Evolutionary conservation across 441 rosid genomes (phyloP), one percentile per base, ranked within the genome.

Genomic region (Populus hybrid): DNA sequence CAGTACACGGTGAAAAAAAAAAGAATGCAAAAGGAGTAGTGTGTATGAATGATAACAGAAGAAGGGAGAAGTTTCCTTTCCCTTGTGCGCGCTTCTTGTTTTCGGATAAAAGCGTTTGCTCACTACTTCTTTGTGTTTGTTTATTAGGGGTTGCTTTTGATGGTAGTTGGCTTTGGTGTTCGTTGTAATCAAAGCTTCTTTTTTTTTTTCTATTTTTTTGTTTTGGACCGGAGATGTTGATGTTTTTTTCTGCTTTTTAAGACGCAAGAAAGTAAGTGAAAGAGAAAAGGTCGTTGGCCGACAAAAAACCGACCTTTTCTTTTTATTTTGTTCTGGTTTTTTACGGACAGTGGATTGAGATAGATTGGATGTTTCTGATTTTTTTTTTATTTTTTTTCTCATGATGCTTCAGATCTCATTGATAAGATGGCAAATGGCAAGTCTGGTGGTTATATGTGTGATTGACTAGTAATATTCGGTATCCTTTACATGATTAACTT

Each of bases 211-310:
- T 21, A 4, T 9, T 53, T 18, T 9, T 3, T 21, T 3, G 11
- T 61, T 61, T 1, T 19, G 7, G 28, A 3, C 9, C 61, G 24
- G 76, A 28, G 42, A 72, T 18, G 19, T 30, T 36, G 40, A 68
- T 61, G 64, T 4, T 63, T 63, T 61, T 21, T 9, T 0, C 64
- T n/a, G 11, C 11, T 59, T 59, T 59, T n/a, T n/a, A 11, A 23
- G 32, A 9, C 38, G 59, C 76, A 12, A 64, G 14, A 66, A 40
- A 4, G 61, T 66, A 14, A 64, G 77, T 6, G 57, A 66, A 59
- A 64, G 77, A 0, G 57, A 70, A 59, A 67, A 30, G 32, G 72
- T 21, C 74, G 59, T 19, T 36, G n/a, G 79, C 82, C 79, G 82
- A 82, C 82, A 75, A 14, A 28, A 46, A 61, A 26, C 78, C 80